phyloP scores from a whole-genome alignment of 129 eudicot genomes.

The Calendula officinalis region DNA sequence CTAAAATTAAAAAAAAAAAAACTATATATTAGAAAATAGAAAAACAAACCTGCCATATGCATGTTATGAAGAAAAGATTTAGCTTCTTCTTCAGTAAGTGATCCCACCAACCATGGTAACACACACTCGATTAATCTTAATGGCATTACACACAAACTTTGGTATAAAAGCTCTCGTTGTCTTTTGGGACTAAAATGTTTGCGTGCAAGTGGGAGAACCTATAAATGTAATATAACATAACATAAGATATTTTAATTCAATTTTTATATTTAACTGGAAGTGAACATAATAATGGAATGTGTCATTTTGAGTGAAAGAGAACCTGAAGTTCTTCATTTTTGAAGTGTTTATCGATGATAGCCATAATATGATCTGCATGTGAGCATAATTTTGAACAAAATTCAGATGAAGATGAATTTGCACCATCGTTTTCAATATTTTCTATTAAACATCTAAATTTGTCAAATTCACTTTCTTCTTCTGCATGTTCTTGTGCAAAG shows the following conservation, averaged over 20 bases:
- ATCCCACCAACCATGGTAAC: conserved; percentile 93
- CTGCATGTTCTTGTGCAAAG: conserved; percentile 94
- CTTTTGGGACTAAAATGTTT: conserved; percentile 70
- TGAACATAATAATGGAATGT: not conserved
- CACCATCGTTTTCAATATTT: conserved; percentile 81
- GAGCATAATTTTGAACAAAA: conserved; percentile 74
- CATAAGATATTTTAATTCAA: not conserved
- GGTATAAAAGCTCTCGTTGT: conserved; percentile 88
- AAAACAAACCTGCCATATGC: conserved; percentile 85
- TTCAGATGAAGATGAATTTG: conserved; percentile 83
- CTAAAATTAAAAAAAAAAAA: not conserved
- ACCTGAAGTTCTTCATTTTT: conserved; percentile 87
- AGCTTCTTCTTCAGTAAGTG: conserved; percentile 84
- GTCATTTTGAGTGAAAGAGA: conserved; percentile 8
- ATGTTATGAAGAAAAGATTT: conserved; percentile 75
- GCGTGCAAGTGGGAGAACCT: conserved; percentile 98
- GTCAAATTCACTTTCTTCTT: conserved; percentile 90
- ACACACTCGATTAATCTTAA: conserved; percentile 91
- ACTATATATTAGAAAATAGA: too few species aligned
- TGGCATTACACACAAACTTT: conserved; percentile 97
- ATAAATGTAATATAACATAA: not conserved
- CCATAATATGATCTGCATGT: conserved; percentile 93
- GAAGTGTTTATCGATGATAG: conserved; percentile 73
- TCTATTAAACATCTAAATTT: conserved; percentile 86
- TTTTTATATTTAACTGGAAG: too few species aligned